phyloP scores from a whole-genome alignment of 345 rosid species.

The Combretum micranthum region DNA sequence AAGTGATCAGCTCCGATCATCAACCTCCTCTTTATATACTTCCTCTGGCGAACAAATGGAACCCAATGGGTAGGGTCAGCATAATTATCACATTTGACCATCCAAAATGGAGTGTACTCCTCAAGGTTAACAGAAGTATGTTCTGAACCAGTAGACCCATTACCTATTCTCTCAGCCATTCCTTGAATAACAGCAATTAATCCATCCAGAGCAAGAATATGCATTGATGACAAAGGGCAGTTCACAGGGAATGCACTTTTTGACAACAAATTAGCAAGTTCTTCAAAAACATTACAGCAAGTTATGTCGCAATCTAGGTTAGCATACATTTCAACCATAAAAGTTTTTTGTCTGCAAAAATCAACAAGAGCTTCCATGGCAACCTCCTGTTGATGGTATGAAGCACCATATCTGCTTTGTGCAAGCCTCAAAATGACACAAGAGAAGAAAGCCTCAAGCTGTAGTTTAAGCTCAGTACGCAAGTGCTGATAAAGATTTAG shows the following conservation, averaged over 20 bases:
- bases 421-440: conserved; percentile 97
- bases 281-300: conserved; percentile 96
- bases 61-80: conserved; percentile 86
- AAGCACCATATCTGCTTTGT: conserved; percentile 89
- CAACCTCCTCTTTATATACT: conserved; percentile 90
- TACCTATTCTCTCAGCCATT: conserved; percentile 97
- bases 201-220: conserved; percentile 95
- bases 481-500: conserved; percentile 90
- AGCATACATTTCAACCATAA: conserved; percentile 99
- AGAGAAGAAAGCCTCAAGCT: conserved; percentile 98
- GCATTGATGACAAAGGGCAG: conserved; percentile 94
- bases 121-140: conserved; percentile 65
- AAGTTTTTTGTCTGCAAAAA: conserved; percentile 93
- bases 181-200: conserved; percentile 93
- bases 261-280: conserved; percentile 84
- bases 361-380: conserved; percentile 99
- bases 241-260: conserved; percentile 98
- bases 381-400: conserved; percentile 98
- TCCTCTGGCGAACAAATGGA: conserved; percentile 81
- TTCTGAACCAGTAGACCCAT: conserved; percentile 58
- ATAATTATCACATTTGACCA: conserved; percentile 84
- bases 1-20: conserved; percentile 99
- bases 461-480: conserved; percentile 78
- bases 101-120: conserved; percentile 97
- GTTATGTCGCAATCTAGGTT: conserved; percentile 98